phyloP scores from a whole-genome alignment of 2,329 filamentous ascomycete genomes.

The Nannizzia gypsea region DNA sequence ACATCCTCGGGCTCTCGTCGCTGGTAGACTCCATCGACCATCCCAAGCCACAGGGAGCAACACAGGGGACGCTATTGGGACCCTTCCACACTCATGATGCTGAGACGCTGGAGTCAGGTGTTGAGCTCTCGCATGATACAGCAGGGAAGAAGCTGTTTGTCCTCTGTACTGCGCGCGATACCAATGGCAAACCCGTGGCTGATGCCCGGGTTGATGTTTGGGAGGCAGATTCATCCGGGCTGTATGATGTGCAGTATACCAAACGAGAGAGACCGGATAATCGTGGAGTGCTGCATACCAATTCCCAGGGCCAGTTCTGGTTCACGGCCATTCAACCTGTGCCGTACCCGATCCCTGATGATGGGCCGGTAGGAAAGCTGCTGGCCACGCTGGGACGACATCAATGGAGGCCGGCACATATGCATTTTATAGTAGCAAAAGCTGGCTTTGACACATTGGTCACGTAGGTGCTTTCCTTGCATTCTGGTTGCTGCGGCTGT shows the following conservation, averaged over 20 bases:
- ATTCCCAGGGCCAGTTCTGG: constrained; percentile 65
- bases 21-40: constrained; percentile 76
- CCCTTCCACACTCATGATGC: constrained; percentile 78
- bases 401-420: constrained; percentile 62
- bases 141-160: constrained; percentile 59
- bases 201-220: constrained; percentile 68
- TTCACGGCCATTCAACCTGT: constrained; percentile 78
- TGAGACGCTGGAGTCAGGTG: constrained; percentile 43
- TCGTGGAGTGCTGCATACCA: constrained; percentile 56
- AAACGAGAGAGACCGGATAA: constrained; percentile 56
- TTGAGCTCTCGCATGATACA: constrained; percentile 55
- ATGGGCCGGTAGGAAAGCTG: constrained; percentile 69
- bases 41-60: constrained; percentile 57
- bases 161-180: constrained; percentile 60
- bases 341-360: constrained; percentile 71
- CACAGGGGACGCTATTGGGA: constrained; percentile 68
- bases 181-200: constrained; percentile 48
- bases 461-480: constrained; percentile 45
- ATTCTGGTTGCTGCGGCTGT: constrained; percentile 25
- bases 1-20: constrained; percentile 66
- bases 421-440: constrained; percentile 86
- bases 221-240: constrained; percentile 71
- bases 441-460: constrained; percentile 66
- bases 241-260: constrained; percentile 70
- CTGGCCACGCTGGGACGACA: constrained; percentile 57